A percentile compares a stretch with the other conserved stretches of the same genome.
phyloP scores from a whole-genome alignment of 306 rosid genomes.

The Cucumis melo region DNA sequence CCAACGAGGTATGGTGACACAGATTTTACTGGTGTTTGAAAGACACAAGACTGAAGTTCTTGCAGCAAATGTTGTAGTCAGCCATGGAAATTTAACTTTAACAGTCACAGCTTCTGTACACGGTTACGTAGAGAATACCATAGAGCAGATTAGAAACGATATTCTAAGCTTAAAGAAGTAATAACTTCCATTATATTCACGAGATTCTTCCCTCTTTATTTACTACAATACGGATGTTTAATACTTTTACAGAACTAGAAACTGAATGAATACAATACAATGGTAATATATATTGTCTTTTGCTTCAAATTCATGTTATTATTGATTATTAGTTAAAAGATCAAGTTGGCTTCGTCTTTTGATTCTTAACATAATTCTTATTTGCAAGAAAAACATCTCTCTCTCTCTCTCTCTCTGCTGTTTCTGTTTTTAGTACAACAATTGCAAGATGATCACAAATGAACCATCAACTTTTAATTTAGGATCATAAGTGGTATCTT shows the following conservation, averaged over 20 bases:
- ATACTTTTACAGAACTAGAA: not conserved
- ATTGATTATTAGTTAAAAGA: not conserved
- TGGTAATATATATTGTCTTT: not conserved
- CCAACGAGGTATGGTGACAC: conserved; percentile 16
- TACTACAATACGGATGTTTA: not conserved
- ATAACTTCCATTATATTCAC: not conserved
- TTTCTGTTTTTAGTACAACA: not conserved
- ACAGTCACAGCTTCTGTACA: conserved; percentile 15
- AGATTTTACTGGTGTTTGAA: conserved; percentile 15
- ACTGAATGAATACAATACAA: not conserved
- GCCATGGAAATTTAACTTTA: conserved; percentile 4
- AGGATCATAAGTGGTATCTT: not conserved
- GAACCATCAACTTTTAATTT: not conserved
- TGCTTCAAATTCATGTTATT: not conserved
- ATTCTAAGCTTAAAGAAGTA: not conserved
- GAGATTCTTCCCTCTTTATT: not conserved
- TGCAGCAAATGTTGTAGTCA: conserved; percentile 11
- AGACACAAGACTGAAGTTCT: conserved; percentile 13
- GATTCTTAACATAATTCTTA: not conserved
- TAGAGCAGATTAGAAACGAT: conserved; percentile 12
- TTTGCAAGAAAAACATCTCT: not conserved
- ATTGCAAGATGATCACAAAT: not conserved
- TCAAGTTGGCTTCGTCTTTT: not conserved
- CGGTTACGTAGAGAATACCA: not conserved
- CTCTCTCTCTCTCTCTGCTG: not conserved